Evolutionary conservation across 2,329 filamentous ascomycete genomes (phyloP).

Genomic region (Monosporascus ibericus): DNA sequence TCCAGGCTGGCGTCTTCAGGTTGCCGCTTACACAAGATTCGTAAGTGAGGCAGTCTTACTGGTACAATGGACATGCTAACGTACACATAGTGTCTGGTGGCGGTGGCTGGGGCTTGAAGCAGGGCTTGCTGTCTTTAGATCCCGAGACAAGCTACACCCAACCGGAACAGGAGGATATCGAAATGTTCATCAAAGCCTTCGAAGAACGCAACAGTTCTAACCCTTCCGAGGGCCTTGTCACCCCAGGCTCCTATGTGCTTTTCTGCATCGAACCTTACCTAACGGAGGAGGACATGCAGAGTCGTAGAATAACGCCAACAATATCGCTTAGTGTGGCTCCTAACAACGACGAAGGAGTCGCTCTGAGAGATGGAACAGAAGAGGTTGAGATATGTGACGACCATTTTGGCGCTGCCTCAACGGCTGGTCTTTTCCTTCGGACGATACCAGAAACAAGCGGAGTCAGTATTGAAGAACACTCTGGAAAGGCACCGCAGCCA

Average conservation of each 20-base stretch:
- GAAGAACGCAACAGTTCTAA: conserved; percentile 24
- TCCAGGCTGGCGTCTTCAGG: conserved; percentile 32
- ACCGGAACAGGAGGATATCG: conserved; percentile 45
- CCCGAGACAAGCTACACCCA: conserved; percentile 54
- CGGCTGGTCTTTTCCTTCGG: conserved; percentile 49
- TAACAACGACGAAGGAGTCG: conserved; percentile 10
- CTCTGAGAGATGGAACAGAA: conserved; percentile 12
- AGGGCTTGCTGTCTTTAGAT: conserved; percentile 72
- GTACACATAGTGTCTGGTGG: conserved; percentile 61
- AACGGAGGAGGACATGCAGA: conserved; percentile 8
- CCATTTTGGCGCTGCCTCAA: conserved; percentile 59
- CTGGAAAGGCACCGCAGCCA: conserved; percentile 1
- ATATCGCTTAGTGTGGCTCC: conserved; percentile 20
- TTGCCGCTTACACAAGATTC: conserved; percentile 40
- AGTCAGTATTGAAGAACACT: neutral
- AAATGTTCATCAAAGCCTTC: conserved; percentile 47
- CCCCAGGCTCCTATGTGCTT: conserved; percentile 58
- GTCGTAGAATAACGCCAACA: conserved; percentile 5
- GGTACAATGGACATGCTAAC: conserved; percentile 15
- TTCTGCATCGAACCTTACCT: conserved; percentile 48
- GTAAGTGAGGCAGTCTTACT: conserved; percentile 27
- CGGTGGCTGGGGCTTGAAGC: conserved; percentile 78
- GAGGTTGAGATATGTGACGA: conserved; percentile 22
- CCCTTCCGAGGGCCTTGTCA: conserved; percentile 49
- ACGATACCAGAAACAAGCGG: conserved; percentile 4